Base-by-base conservation (phyloP, 192 early-diverging fungal genomes). In the Piromyces finnis region DNA sequence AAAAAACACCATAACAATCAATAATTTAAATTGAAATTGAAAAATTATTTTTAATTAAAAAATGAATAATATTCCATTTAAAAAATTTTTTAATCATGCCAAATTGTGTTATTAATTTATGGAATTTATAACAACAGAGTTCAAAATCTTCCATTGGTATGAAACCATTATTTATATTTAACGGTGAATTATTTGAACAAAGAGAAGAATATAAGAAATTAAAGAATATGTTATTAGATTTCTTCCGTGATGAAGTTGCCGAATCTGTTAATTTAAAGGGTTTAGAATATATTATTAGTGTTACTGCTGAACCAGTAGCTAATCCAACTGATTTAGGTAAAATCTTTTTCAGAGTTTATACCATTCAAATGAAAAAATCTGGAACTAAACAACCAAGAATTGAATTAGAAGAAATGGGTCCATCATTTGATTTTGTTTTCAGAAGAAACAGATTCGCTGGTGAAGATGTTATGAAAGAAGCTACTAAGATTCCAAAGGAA, bases 371-470 rank as follows among this genome's bases (percentile, higher is more conserved):
- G 88, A 97, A 95, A 85, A 97, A 98, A 81, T 93, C 91, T 27
- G 96, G 94, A 27, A 88, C 89, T 59, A 91, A 93, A 82, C 85
- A 93, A 80, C 97, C 97, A 17, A 86, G 95, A 78, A 92, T 99
- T 22, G 96, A 99, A 88, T 84, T 98, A 77, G 88, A 91, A 79
- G 94, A 97, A 83, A 97, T 97, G 94, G 97, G 97, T 11, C 97
- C 97, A 1, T 85, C 89, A 30, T 83, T 94, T 80, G 95, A 97
- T 79, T 91, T 98, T 82, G 87, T 84, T 15, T 83, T 97, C 36
- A 88, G 96, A 59, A 89, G 97, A 80, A 89, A 89, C 36, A 86
- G 87, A 35, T 86, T 90, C 28, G 92, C 95, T 39, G 89, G 91
- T 81, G 85, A 87, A 29, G 94, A 96, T n/a, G 85, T 95, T 80